phyloP scores from a whole-genome alignment of 148 eudicot species.

The Salicornia ramosissima region DNA sequence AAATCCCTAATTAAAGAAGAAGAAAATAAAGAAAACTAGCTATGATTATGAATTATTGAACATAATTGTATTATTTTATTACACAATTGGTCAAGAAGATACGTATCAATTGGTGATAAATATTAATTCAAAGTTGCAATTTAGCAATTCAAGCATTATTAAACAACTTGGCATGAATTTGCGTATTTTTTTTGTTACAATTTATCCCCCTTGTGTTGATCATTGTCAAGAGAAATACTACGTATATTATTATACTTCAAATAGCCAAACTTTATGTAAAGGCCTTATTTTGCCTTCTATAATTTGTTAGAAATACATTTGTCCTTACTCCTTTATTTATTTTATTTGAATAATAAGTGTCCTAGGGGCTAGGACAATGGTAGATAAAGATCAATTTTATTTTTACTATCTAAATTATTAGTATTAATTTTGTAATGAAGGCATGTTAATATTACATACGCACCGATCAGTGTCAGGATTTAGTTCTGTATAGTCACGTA shows the following conservation, averaged over 20 bases:
- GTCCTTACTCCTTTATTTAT: too few species aligned
- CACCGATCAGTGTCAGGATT: too few species aligned
- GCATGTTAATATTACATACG: too few species aligned
- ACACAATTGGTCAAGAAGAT: constrained; percentile 22
- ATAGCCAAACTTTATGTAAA: not conserved
- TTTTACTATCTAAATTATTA: too few species aligned
- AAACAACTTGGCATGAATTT: constrained; percentile 17
- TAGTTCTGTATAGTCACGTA: too few species aligned
- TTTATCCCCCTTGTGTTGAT: not conserved
- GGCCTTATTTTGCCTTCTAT: not conserved
- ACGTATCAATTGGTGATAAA: constrained; percentile 4
- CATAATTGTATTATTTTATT: constrained; percentile 16
- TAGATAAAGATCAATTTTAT: too few species aligned
- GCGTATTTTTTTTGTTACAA: not conserved
- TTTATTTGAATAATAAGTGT: too few species aligned
- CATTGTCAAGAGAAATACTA: not conserved
- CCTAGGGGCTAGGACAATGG: too few species aligned
- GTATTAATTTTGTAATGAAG: too few species aligned
- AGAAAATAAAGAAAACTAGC: not conserved
- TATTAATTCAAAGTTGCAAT: constrained; percentile 5
- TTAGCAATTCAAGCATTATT: not conserved
- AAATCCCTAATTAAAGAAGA: too few species aligned
- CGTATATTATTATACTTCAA: not conserved
- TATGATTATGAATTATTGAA: not conserved
- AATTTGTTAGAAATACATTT: too few species aligned